phyloP scores from a whole-genome alignment of 805 yeast genomes.

The Kregervanrija fluxuum region DNA sequence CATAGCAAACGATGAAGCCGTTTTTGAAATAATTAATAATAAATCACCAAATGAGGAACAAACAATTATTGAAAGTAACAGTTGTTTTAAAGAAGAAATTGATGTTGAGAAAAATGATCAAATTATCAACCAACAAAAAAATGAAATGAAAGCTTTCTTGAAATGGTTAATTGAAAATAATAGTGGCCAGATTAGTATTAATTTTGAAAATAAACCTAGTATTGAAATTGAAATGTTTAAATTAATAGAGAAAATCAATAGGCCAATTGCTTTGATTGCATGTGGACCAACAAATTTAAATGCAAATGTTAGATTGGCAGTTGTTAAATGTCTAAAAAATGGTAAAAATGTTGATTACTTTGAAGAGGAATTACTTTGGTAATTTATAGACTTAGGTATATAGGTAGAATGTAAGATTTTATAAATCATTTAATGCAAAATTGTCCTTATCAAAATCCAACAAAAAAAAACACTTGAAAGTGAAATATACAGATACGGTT shows the following conservation, averaged over 20 bases:
- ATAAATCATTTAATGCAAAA: not conserved
- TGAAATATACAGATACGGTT: not conserved
- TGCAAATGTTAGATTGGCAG: constrained; percentile 27
- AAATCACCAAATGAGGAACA: not conserved
- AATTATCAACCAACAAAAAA: constrained; percentile 3
- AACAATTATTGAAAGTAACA: no score
- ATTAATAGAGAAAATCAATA: constrained; percentile 13
- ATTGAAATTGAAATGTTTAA: constrained; percentile 16
- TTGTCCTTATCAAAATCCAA: not conserved
- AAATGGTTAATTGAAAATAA: constrained; percentile 12
- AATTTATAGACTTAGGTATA: not conserved
- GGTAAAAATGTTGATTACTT: constrained; percentile 27
- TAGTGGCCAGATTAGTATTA: constrained; percentile 16
- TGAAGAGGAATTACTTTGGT: constrained; percentile 34
- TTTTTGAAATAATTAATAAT: not conserved
- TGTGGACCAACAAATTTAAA: constrained; percentile 31
- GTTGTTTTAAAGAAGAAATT: not conserved
- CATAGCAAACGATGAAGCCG: no score
- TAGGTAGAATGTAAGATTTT: no score
- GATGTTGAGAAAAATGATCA: not conserved
- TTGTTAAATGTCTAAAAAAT: constrained; percentile 22
- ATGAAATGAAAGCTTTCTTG: constrained; percentile 12
- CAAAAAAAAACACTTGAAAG: not conserved
- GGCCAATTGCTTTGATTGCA: constrained; percentile 27
- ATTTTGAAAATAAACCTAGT: constrained; percentile 21